Conservation (phyloP, 371 early-diverging fungal species). For the Mucor irregularis region DNA sequence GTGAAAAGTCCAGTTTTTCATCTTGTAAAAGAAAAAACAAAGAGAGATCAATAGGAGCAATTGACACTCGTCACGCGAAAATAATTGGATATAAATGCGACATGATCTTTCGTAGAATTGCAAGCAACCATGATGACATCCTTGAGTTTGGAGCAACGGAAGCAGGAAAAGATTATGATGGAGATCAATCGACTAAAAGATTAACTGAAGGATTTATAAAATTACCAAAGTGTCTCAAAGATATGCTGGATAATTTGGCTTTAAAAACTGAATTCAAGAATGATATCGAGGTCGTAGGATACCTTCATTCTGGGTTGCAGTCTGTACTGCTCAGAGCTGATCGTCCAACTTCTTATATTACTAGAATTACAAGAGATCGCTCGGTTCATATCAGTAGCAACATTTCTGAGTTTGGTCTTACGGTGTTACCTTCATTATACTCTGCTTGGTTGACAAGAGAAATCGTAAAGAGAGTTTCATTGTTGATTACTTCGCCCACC, state of each 20-base stretch:
- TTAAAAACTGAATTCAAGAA: background rate
- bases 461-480: slow-evolving; percentile 2
- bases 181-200: background rate
- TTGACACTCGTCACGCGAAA: background rate
- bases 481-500: background rate
- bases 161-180: slow-evolving; percentile 1
- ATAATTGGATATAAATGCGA: slow-evolving; percentile 6
- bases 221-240: slow-evolving; percentile 7
- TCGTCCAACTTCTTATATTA: background rate
- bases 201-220: slow-evolving; percentile 3
- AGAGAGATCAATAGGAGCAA: background rate
- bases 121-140: background rate
- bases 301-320: slow-evolving; percentile 9
- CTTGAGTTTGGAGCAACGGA: slow-evolving; percentile 13
- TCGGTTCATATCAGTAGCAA: slow-evolving; percentile 3
- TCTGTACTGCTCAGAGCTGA: slow-evolving; percentile 3
- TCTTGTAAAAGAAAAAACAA: slow-evolving; percentile 14
- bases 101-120: background rate
- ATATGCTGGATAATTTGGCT: slow-evolving; percentile 13
- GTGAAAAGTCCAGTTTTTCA: background rate
- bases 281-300: slow-evolving; percentile 6
- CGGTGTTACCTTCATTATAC: slow-evolving; percentile 7
- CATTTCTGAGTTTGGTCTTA: slow-evolving; percentile 7
- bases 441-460: slow-evolving; percentile 18
- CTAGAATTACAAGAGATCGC: slow-evolving; percentile 4